A percentile compares a stretch with the other conserved stretches of the same genome.
These are phyloP conservation scores for Leucocoprinus sp. DNA, from an alignment of 768 basidiomycete genomes.

Conservation along the genomic window DNA sequence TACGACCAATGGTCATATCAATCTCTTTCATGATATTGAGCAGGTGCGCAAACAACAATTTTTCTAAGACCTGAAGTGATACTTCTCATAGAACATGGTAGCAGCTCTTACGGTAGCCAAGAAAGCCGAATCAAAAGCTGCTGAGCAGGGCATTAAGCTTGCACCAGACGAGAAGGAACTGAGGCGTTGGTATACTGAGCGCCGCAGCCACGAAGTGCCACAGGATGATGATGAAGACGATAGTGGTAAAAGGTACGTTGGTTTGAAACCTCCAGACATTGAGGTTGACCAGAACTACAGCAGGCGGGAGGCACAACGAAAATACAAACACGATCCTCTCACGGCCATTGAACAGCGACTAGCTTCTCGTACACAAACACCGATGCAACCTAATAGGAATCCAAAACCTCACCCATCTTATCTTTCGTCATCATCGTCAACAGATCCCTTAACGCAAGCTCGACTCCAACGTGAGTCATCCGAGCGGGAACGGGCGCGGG, in stretches of 20 bases:
- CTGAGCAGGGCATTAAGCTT: constrained; percentile 65
- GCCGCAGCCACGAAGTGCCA: constrained; percentile 19
- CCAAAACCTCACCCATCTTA: constrained; percentile 11
- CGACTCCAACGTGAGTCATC: constrained; percentile 66
- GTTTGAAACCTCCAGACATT: neutral
- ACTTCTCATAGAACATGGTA: constrained; percentile 29
- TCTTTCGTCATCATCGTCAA: constrained; percentile 12
- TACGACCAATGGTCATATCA: constrained; percentile 63
- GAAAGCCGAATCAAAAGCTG: constrained; percentile 42
- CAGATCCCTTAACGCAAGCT: constrained; percentile 33
- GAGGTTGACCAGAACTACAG: constrained; percentile 24
- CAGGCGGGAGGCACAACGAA: constrained; percentile 53
- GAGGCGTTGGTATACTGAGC: constrained; percentile 68
- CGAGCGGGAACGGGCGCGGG: constrained; percentile 69
- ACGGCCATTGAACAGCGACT: constrained; percentile 66
- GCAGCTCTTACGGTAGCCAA: constrained; percentile 36
- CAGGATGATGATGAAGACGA: constrained; percentile 20
- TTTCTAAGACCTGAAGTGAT: neutral
- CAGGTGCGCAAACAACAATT: constrained; percentile 31
- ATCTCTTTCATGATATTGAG: constrained; percentile 79
- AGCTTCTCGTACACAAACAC: constrained; percentile 29
- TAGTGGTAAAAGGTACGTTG: constrained; percentile 32
- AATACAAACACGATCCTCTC: constrained; percentile 62
- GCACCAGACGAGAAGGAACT: constrained; percentile 73
- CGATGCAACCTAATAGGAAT: constrained; percentile 14